phyloP scores from a whole-genome alignment of 2,329 filamentous ascomycete species.

The Talaromyces albobiverticillius region DNA sequence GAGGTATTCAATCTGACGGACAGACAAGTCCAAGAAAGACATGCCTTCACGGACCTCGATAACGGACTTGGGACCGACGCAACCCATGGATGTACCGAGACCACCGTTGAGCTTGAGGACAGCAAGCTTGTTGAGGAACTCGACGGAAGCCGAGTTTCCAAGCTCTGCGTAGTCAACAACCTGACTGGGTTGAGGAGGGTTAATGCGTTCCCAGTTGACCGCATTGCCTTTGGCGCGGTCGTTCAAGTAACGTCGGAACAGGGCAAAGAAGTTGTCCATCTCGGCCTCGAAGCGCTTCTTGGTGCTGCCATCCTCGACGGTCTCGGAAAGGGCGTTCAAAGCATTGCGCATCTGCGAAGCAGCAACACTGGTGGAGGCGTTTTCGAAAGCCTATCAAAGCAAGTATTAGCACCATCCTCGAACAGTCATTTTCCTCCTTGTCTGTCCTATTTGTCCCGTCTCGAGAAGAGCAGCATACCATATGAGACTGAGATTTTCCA shows the following conservation, averaged over 20 bases:
- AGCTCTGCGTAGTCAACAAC: conserved; percentile 94
- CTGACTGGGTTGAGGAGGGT: conserved; percentile 86
- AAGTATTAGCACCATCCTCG: not conserved
- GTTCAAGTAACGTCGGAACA: conserved; percentile 97
- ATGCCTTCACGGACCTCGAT: conserved; percentile 99
- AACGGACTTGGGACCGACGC: conserved; percentile 97
- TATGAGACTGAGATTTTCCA: conserved; percentile 55
- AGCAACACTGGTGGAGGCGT: conserved; percentile 96
- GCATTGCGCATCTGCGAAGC: conserved; percentile 99
- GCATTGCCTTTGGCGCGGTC: conserved; percentile 98
- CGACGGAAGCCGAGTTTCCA: conserved; percentile 82
- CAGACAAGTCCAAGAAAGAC: conserved; percentile 98
- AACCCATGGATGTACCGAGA: conserved; percentile 99
- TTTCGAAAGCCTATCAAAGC: conserved; percentile 83
- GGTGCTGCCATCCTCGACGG: conserved; percentile 72
- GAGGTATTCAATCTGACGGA: conserved; percentile 97
- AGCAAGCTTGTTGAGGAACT: conserved; percentile 94
- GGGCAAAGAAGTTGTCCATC: conserved; percentile 99
- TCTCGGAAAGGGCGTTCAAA: conserved; percentile 87
- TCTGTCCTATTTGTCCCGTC: not conserved
- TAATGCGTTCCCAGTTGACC: conserved; percentile 95
- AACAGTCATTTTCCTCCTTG: not conserved
- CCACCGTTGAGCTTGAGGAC: conserved; percentile 99
- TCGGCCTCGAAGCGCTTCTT: conserved; percentile 92
- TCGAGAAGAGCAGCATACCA: conserved; percentile 42